Conservation (phyloP, 192 early-diverging fungal species). For the Linnemannia zychae region DNA sequence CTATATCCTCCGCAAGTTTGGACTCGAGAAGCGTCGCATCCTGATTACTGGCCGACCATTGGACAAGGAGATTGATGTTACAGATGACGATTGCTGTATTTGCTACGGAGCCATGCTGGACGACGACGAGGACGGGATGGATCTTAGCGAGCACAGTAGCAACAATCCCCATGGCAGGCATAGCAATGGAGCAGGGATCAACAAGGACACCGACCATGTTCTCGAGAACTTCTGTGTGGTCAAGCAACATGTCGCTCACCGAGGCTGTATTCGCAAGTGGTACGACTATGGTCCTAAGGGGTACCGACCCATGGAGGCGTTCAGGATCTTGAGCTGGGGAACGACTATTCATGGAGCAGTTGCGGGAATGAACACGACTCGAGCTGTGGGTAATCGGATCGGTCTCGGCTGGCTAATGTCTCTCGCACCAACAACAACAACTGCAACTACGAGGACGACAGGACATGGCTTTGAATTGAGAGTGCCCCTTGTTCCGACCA, state of each 20-base stretch:
- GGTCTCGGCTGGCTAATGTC: slow-evolving; percentile 42
- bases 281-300: slow-evolving; percentile 56
- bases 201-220: slow-evolving; percentile 45
- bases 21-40: slow-evolving; percentile 48
- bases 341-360: slow-evolving; percentile 44
- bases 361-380: slow-evolving; percentile 29
- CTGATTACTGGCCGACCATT: slow-evolving; percentile 37
- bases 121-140: slow-evolving; percentile 34
- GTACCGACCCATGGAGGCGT: slow-evolving; percentile 52
- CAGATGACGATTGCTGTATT: slow-evolving; percentile 55
- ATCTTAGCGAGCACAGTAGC: slow-evolving; percentile 20
- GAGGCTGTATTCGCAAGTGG: slow-evolving; percentile 56
- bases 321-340: slow-evolving; percentile 43
- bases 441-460: background rate
- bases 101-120: slow-evolving; percentile 56
- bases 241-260: slow-evolving; percentile 50
- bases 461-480: slow-evolving; percentile 6
- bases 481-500: slow-evolving; percentile 14
- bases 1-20: slow-evolving; percentile 57
- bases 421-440: background rate
- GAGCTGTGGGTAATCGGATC: slow-evolving; percentile 23
- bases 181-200: slow-evolving; percentile 9
- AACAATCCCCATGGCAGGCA: background rate
- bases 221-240: slow-evolving; percentile 54
- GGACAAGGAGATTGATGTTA: slow-evolving; percentile 34